Percentiles rank a stretch among this genome's conserved stretches.
Conservation (phyloP, 305 asterid species). For the Salvia sclarea region DNA sequence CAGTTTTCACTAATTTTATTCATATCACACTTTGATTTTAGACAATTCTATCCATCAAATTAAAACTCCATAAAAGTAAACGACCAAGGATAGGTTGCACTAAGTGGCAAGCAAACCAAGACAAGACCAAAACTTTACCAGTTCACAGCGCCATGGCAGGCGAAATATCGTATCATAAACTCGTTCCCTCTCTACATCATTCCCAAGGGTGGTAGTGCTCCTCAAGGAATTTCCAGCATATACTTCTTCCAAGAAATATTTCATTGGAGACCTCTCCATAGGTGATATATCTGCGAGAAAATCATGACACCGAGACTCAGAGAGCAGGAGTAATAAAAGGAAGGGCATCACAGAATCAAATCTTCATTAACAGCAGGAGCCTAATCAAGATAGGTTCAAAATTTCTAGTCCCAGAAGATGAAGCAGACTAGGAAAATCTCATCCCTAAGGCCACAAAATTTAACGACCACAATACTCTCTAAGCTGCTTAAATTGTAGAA, state of each 20-base stretch:
- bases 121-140: slow-evolving; percentile 54
- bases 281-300: slow-evolving; percentile 55
- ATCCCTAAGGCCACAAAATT: slow-evolving; percentile 1
- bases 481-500: background rate
- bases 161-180: slow-evolving; percentile 95
- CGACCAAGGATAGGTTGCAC: background rate
- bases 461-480: background rate
- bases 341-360: background rate
- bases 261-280: slow-evolving; percentile 75
- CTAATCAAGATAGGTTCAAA: slow-evolving; percentile 11
- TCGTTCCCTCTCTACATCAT: slow-evolving; percentile 90
- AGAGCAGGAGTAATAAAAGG: slow-evolving; percentile 27
- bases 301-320: slow-evolving; percentile 32
- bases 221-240: slow-evolving; percentile 85
- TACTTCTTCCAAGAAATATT: slow-evolving; percentile 88
- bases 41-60: background rate
- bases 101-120: slow-evolving; percentile 12
- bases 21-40: background rate
- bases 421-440: background rate
- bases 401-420: background rate
- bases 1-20: background rate
- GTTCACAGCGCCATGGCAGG: slow-evolving; percentile 99
- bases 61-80: background rate
- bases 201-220: slow-evolving; percentile 74
- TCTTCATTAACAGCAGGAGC: slow-evolving; percentile 11